A percentile compares a stretch with the other conserved stretches of the same genome.
phyloP scores from a whole-genome alignment of 345 rosid genomes.

The Physaria fendleri region DNA sequence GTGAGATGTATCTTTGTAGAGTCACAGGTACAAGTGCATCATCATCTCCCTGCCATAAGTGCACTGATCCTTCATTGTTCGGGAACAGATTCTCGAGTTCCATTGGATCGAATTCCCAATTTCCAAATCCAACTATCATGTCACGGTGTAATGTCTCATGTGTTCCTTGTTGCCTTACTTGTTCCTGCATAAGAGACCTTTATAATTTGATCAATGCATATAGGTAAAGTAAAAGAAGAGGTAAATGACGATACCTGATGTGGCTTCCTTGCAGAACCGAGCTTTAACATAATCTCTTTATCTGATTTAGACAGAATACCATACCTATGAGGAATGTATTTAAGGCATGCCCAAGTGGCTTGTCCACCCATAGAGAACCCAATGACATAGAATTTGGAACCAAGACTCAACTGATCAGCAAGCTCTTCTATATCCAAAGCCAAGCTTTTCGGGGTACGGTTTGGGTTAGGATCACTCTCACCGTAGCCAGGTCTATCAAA shows the following conservation, averaged over 20 bases:
- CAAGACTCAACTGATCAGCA: slow-evolving; percentile 50
- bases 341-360: slow-evolving; percentile 43
- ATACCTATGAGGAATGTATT: slow-evolving; percentile 53
- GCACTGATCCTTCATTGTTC: slow-evolving; percentile 40
- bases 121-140: slow-evolving; percentile 42
- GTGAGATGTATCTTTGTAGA: slow-evolving; percentile 41
- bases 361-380: slow-evolving; percentile 58
- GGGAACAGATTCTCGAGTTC: slow-evolving; percentile 54
- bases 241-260: too few species aligned
- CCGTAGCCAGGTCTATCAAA: slow-evolving; percentile 63
- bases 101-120: slow-evolving; percentile 69
- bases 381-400: slow-evolving; percentile 38
- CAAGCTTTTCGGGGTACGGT: slow-evolving; percentile 35
- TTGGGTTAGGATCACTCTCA: slow-evolving; percentile 56
- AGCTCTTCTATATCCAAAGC: slow-evolving; percentile 55
- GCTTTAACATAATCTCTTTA: slow-evolving; percentile 24
- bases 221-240: too few species aligned
- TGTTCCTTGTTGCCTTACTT: slow-evolving; percentile 53
- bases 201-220: too few species aligned
- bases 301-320: slow-evolving; percentile 32
- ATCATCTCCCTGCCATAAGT: slow-evolving; percentile 71
- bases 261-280: slow-evolving; percentile 1
- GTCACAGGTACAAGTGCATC: slow-evolving; percentile 50
- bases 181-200: too few species aligned
- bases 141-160: slow-evolving; percentile 52